Conservation (phyloP, 1,284 basidiomycete genomes). For the Veloporphyrellus conicus region DNA sequence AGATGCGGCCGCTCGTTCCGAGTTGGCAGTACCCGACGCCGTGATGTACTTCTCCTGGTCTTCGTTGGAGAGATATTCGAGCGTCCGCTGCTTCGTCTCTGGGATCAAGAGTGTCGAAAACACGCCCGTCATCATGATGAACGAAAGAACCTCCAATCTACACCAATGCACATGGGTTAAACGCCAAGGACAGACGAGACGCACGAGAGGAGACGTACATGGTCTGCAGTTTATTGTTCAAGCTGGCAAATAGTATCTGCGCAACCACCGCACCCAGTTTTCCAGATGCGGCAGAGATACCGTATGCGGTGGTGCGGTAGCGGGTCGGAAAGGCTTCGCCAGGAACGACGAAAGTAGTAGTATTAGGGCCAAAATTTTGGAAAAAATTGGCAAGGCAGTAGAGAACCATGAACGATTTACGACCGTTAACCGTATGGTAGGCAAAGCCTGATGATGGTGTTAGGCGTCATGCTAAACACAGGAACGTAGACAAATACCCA, state of each 20-base stretch:
- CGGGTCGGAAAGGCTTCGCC: slow-evolving; percentile 72
- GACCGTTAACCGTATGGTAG: slow-evolving; percentile 47
- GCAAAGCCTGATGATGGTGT: slow-evolving; percentile 40
- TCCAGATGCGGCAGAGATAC: slow-evolving; percentile 62
- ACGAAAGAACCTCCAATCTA: slow-evolving; percentile 6
- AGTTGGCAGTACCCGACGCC: neutral
- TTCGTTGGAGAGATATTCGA: slow-evolving; percentile 9
- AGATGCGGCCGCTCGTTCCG: neutral
- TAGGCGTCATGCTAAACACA: neutral
- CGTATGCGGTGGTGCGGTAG: slow-evolving; percentile 64
- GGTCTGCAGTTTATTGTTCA: neutral
- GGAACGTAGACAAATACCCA: slow-evolving; percentile 33
- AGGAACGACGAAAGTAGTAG: slow-evolving; percentile 67
- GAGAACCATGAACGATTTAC: slow-evolving; percentile 50
- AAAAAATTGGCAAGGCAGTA: slow-evolving; percentile 56
- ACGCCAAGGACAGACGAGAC: neutral
- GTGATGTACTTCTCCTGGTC: neutral
- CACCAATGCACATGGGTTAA: neutral
- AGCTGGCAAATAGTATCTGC: slow-evolving; percentile 31
- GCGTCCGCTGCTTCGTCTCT: slow-evolving; percentile 7
- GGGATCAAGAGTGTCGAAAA: slow-evolving; percentile 11
- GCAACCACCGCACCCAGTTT: slow-evolving; percentile 68
- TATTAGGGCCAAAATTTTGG: slow-evolving; percentile 62
- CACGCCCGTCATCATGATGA: slow-evolving; percentile 10
- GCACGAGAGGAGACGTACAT: slow-evolving; percentile 3